Evolutionary conservation across 768 basidiomycete species (phyloP), one percentile per base, ranked within the genome.

Genomic region (Macrolepiota fuliginosa): DNA sequence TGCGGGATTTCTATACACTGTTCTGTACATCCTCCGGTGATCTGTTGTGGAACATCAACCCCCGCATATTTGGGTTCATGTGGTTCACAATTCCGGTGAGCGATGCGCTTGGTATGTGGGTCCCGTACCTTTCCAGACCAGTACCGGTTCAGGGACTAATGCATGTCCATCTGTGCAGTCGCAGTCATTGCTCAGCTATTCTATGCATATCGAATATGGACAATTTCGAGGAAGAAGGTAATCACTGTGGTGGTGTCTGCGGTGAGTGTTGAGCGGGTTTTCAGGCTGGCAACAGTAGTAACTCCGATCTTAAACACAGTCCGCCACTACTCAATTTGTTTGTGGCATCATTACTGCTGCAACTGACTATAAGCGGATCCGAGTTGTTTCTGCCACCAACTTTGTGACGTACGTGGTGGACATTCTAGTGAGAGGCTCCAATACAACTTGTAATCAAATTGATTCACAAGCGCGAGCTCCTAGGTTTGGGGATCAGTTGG

Each of bases 41-140:
- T 32, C 29, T 7, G 7, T 32, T 3, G 3, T 32, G 7, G 3
- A 3, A 3, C 7, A 32, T 32, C 29, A 7, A 32, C 29, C 19
- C 19, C n/a, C 42, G 10, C 19, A n/a, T 9, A 5, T n/a, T 51
- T 40, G 50, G 50, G 17, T 59, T 59, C 39, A 52, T 27, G 49
- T 59, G 58, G 58, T 42, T 59, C 17, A 52, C 58, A 11, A 42
- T 59, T 11, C 58, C 58, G 11, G 37, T 42, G 3, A 40, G 49
- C 12, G 42, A 50, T 13, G 15, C 58, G 7, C 3, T 49, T 17
- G 56, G 56, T 57, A 47, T 5, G 42, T 56, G 42, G 7, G n/a
- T 17, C n/a, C n/a, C 5, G 3, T 45, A 45, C 7, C 29, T 32
- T 32, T 32, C 7, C 7, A 32, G 29, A 32, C 7, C 29, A 3